A percentile compares a stretch with the other conserved stretches of the same genome.
Conservation (phyloP, 164 flowering plant species). For the Amborella trichopoda region DNA sequence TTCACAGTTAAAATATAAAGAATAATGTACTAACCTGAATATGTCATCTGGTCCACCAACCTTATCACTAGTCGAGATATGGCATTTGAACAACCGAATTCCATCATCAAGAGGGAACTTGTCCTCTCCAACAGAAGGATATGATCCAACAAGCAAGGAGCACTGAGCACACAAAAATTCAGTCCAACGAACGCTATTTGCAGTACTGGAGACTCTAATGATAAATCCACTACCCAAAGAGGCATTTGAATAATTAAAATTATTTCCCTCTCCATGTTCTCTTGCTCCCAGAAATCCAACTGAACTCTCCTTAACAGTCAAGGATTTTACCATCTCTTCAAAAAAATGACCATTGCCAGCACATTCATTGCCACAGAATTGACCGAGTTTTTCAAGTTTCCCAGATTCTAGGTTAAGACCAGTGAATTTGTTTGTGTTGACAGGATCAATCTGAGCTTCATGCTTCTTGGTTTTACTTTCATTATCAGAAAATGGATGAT, state of each 20-base stretch:
- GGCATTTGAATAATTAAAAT: slow-evolving; percentile 26
- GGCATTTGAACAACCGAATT: slow-evolving; percentile 65
- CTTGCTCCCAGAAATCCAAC: slow-evolving; percentile 2
- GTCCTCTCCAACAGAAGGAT: slow-evolving; percentile 28
- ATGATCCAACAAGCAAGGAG: slow-evolving; percentile 65
- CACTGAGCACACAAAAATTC: slow-evolving; percentile 55
- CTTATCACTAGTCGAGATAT: slow-evolving; percentile 52
- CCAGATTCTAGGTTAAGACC: slow-evolving; percentile 9
- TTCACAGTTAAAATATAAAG: neutral
- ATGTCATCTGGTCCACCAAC: slow-evolving; percentile 29
- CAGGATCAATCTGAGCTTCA: slow-evolving; percentile 7
- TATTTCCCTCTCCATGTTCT: slow-evolving; percentile 3
- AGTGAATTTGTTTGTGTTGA: slow-evolving; percentile 4
- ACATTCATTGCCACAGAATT: slow-evolving; percentile 4
- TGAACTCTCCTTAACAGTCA: slow-evolving; percentile 5
- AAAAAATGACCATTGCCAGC: slow-evolving; percentile 2
- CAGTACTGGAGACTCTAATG: slow-evolving; percentile 43
- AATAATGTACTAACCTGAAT: slow-evolving; percentile 40
- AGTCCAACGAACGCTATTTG: slow-evolving; percentile 58
- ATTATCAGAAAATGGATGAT: slow-evolving; percentile 19
- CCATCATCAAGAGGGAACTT: slow-evolving; percentile 57
- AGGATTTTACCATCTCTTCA: no score
- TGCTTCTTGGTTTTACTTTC: slow-evolving; percentile 2
- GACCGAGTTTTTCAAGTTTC: slow-evolving; percentile 2
- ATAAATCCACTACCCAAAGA: slow-evolving; percentile 72